phyloP scores from a whole-genome alignment of 768 basidiomycete species.

The Tricholoma flavovirens region DNA sequence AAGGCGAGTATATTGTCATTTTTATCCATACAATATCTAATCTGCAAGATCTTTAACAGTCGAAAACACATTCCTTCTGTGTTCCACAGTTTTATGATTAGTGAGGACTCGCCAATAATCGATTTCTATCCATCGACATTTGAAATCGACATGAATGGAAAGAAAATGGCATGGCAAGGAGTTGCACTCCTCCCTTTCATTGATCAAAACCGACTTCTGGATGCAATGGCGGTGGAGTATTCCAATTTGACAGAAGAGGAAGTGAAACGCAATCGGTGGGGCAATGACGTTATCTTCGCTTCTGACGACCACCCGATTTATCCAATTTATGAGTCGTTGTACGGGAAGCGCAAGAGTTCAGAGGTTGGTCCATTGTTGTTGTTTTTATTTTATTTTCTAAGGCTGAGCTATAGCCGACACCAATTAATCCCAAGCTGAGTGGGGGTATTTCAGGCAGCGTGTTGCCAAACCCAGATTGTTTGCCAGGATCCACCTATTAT shows the following conservation, averaged over 20 bases:
- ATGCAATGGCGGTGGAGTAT: constrained; percentile 71
- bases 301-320: constrained; percentile 82
- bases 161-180: constrained; percentile 99
- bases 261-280: constrained; percentile 77
- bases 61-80: constrained; percentile 81
- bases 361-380: constrained; percentile 48
- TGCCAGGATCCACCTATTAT: constrained; percentile 89
- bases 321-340: constrained; percentile 81
- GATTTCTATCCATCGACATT: constrained; percentile 94
- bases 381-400: constrained; percentile 7
- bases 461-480: constrained; percentile 78
- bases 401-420: constrained; percentile 52
- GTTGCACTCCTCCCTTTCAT: constrained; percentile 97
- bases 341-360: constrained; percentile 79
- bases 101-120: constrained; percentile 84
- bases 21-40: constrained; percentile 3
- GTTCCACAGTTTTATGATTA: constrained; percentile 86
- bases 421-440: constrained; percentile 62
- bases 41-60: constrained; percentile 34
- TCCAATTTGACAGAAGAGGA: constrained; percentile 76
- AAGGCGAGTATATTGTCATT: constrained; percentile 41
- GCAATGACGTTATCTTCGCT: constrained; percentile 77
- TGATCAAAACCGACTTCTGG: constrained; percentile 74
- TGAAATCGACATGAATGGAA: constrained; percentile 99
- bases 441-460: constrained; percentile 78